phyloP scores from a whole-genome alignment of 805 yeast genomes.

The Cephaloascus fragrans region DNA sequence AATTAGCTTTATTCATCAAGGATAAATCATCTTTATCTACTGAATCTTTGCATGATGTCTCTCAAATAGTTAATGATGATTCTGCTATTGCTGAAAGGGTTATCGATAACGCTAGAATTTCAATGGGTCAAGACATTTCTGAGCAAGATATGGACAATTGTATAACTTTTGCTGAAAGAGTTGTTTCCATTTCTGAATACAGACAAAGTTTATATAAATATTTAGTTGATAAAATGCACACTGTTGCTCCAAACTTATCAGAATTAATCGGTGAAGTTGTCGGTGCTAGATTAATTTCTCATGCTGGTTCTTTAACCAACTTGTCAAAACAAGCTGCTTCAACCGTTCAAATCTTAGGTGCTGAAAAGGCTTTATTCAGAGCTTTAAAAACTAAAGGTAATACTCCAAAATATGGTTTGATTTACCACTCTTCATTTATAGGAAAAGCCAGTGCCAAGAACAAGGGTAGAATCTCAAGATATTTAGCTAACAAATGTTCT shows the following conservation, averaged over 20 bases:
- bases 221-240: conserved; percentile 91
- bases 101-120: conserved; percentile 94
- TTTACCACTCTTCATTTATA: conserved; percentile 93
- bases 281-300: conserved; percentile 97
- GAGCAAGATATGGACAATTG: conserved; percentile 83
- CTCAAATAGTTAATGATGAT: conserved; percentile 84
- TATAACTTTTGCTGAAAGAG: conserved; percentile 87
- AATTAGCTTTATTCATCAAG: conserved; percentile 84
- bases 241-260: conserved; percentile 96
- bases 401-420: conserved; percentile 95
- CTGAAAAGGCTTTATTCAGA: conserved; percentile 97
- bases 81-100: conserved; percentile 62
- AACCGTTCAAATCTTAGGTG: conserved; percentile 95
- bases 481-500: conserved; percentile 97
- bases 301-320: conserved; percentile 89
- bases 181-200: conserved; percentile 91
- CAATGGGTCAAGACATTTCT: conserved; percentile 99
- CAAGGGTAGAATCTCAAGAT: conserved; percentile 98
- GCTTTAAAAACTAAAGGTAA: conserved; percentile 98
- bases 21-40: conserved; percentile 84
- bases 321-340: conserved; percentile 98
- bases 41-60: conserved; percentile 87
- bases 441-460: conserved; percentile 98
- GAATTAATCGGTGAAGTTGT: conserved; percentile 95
- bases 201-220: conserved; percentile 93